Percentiles rank a stretch among this genome's conserved stretches.
Evolutionary conservation across 1,284 basidiomycete species (phyloP).

Genomic region (Paramarasmius palmivorus): DNA sequence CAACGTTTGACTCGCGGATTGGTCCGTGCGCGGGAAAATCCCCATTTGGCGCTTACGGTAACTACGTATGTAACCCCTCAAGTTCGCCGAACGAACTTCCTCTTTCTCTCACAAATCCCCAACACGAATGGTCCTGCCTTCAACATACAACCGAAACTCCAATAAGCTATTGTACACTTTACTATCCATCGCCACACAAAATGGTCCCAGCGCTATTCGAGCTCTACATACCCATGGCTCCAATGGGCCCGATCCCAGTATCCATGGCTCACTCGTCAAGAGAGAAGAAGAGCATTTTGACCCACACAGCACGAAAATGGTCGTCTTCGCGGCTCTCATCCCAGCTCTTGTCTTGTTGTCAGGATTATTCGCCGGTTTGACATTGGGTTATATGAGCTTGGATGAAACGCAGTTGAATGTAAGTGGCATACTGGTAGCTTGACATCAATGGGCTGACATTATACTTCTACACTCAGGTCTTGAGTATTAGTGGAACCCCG

Average conservation of each 20-base stretch:
- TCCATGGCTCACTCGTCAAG: conserved; percentile 25
- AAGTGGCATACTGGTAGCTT: background rate
- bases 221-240: conserved; percentile 15
- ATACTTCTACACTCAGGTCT: conserved; percentile 41
- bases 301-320: conserved; percentile 34
- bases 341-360: conserved; percentile 62
- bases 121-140: conserved; percentile 24
- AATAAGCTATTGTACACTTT: conserved; percentile 46
- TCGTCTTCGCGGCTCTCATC: conserved; percentile 55
- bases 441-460: conserved; percentile 1
- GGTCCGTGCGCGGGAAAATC: background rate
- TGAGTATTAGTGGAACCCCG: conserved; percentile 82
- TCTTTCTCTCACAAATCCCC: background rate
- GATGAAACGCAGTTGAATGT: conserved; percentile 87
- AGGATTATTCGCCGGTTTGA: conserved; percentile 53
- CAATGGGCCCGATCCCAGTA: conserved; percentile 5
- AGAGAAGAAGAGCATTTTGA: conserved; percentile 30
- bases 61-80: background rate
- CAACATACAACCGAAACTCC: conserved; percentile 26
- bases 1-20: no score
- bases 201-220: conserved; percentile 42
- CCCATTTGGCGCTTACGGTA: background rate
- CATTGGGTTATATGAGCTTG: conserved; percentile 84
- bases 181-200: conserved; percentile 42
- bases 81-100: background rate